Percentiles rank a stretch among this genome's conserved stretches.
Evolutionary conservation across 371 early-diverging fungal species (phyloP).

Genomic region (Apophysomyces elegans): DNA sequence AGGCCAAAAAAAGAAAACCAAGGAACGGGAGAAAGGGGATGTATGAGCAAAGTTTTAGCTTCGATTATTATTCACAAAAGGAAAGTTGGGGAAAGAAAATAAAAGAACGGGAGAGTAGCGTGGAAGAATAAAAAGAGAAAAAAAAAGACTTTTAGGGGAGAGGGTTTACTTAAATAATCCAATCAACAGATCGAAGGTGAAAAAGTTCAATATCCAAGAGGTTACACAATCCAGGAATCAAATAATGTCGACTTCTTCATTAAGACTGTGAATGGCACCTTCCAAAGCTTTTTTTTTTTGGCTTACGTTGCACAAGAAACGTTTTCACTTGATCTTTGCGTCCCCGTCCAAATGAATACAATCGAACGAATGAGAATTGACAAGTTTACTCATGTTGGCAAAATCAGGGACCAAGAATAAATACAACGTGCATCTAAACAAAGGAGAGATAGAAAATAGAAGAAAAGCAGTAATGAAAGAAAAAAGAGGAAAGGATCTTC

Average conservation of each 20-base stretch:
- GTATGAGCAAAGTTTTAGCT: neutral
- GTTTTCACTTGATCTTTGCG: conserved; percentile 8
- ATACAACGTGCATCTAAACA: neutral
- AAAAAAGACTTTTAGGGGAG: neutral
- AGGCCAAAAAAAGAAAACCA: neutral
- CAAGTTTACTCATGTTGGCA: neutral
- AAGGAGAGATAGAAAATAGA: neutral
- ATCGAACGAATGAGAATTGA: neutral
- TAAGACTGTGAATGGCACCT: neutral
- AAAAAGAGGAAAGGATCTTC: neutral
- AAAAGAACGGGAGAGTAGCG: neutral
- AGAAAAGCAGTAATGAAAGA: neutral
- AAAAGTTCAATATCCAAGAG: neutral
- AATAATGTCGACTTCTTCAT: conserved; percentile 2
- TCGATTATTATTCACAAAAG: neutral
- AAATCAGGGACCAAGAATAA: neutral
- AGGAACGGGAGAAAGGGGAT: neutral
- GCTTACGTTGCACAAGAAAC: neutral
- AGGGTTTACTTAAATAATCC: conserved; percentile 2
- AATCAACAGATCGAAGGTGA: neutral
- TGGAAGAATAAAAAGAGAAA: neutral
- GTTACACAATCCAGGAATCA: conserved; percentile 9
- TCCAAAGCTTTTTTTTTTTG: neutral
- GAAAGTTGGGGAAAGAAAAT: neutral
- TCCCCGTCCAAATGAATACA: neutral